These are phyloP conservation scores for Neopestalotiopsis rosae DNA, from an alignment of 2,329 filamentous ascomycete genomes.

Conservation along the genomic window DNA sequence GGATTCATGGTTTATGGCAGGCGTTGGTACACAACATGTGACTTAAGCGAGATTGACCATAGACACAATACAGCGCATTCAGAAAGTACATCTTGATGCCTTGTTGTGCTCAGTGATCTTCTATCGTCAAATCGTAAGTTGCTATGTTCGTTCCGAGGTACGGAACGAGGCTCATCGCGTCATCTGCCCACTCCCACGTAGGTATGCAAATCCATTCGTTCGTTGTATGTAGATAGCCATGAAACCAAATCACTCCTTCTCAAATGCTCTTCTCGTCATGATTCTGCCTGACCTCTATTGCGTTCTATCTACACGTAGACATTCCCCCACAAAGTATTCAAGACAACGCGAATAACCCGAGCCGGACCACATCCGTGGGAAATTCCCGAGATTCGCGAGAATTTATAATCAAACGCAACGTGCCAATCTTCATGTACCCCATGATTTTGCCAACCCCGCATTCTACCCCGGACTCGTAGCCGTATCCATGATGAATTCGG, in stretches of 20 bases:
- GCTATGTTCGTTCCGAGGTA: background rate
- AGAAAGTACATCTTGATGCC: background rate
- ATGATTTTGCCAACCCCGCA: background rate
- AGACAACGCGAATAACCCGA: no score
- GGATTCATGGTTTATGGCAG: background rate
- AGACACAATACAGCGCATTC: slow-evolving; percentile 11
- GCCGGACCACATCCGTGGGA: no score
- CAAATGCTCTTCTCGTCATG: no score
- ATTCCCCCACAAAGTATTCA: no score
- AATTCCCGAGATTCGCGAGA: no score
- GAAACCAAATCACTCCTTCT: no score
- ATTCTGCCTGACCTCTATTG: no score
- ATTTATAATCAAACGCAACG: background rate
- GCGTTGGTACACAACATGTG: background rate
- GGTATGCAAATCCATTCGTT: background rate
- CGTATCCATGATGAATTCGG: no score
- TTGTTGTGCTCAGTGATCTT: slow-evolving; percentile 13
- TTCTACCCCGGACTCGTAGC: background rate
- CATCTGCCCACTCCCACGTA: no score
- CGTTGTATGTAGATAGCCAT: background rate
- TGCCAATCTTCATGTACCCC: background rate
- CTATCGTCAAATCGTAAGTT: background rate
- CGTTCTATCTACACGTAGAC: no score
- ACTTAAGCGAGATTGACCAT: background rate
- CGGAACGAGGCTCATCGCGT: no score